phyloP scores from a whole-genome alignment of 768 basidiomycete genomes.

The Hemileccinum rubropunctum region DNA sequence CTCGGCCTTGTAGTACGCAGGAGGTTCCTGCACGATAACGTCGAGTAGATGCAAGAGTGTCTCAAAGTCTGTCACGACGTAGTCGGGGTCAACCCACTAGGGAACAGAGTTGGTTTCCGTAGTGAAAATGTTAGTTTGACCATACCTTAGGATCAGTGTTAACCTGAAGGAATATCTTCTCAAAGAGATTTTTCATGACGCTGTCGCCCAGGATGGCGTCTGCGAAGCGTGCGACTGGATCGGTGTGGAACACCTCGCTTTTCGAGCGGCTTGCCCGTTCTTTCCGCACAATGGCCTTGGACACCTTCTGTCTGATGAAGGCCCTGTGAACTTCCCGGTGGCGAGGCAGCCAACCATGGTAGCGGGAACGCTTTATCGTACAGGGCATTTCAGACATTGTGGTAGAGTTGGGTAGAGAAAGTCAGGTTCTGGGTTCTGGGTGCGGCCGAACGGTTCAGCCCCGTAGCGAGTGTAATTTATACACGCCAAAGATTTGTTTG shows the following conservation, averaged over 20 bases:
- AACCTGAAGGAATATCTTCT: conserved; percentile 1
- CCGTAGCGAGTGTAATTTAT: background rate
- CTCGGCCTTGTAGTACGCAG: background rate
- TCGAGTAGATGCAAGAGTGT: background rate
- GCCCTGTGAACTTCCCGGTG: background rate
- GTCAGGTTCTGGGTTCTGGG: background rate
- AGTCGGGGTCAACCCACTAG: conserved; percentile 3
- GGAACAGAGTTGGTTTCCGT: background rate
- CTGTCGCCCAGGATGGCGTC: background rate
- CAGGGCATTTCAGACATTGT: background rate
- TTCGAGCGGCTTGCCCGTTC: background rate
- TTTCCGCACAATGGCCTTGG: background rate
- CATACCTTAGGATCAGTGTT: conserved; percentile 6
- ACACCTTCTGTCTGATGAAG: background rate
- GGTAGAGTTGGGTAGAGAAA: background rate
- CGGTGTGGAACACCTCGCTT: background rate
- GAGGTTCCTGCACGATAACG: background rate
- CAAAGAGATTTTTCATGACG: no score
- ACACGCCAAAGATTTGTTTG: background rate
- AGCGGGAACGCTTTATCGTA: background rate
- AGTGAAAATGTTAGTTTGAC: no score
- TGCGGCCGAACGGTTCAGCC: background rate
- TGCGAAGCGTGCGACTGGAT: background rate
- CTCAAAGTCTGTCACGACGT: background rate
- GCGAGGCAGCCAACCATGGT: conserved; percentile 4